phyloP scores from a whole-genome alignment of 305 asterid species.

The Salvia sclarea region DNA sequence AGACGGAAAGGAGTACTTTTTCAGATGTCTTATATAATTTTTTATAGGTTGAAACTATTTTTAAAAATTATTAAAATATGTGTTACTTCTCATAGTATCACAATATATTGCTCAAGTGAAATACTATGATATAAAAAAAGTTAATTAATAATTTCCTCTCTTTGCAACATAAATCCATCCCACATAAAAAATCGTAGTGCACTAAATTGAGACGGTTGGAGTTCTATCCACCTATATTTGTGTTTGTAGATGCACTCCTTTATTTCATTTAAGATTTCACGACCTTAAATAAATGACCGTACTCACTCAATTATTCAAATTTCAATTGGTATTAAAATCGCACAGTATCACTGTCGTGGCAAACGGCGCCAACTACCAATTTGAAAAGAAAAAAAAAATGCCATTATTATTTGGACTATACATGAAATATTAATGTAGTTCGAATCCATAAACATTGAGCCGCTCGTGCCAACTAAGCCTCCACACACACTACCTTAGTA shows the following conservation, averaged over 20 bases:
- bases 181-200: neutral
- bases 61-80: too few species aligned
- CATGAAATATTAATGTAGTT: neutral
- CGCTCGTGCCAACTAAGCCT: neutral
- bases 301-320: slow-evolving; percentile 4
- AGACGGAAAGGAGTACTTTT: too few species aligned
- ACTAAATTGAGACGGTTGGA: too few species aligned
- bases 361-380: neutral
- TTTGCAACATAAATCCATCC: neutral
- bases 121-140: too few species aligned
- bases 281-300: neutral
- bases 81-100: too few species aligned
- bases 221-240: neutral
- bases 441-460: neutral
- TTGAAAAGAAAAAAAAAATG: too few species aligned
- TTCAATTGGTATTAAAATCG: neutral
- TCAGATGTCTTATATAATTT: too few species aligned
- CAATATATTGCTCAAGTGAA: too few species aligned
- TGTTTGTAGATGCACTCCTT: neutral
- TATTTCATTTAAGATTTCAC: neutral
- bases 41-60: too few species aligned
- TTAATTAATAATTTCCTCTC: neutral
- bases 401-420: neutral
- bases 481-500: neutral
- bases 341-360: neutral